Conservation (phyloP, 2,329 filamentous ascomycete genomes). For the Aspergillus sp. region DNA sequence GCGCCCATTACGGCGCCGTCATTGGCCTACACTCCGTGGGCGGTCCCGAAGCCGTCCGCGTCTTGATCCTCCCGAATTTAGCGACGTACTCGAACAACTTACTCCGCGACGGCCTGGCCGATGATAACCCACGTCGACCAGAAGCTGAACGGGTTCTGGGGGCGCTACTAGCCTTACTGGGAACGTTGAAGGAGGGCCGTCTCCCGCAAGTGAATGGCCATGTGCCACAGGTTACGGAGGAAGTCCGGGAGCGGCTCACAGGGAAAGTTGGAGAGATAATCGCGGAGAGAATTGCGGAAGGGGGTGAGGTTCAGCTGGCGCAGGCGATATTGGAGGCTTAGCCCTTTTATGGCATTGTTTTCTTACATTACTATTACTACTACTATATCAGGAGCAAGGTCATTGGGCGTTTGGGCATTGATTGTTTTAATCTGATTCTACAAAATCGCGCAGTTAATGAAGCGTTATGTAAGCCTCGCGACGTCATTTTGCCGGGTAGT, state of each 20-base stretch:
- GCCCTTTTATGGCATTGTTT: constrained; percentile 2
- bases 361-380: not conserved
- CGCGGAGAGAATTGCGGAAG: constrained; percentile 35
- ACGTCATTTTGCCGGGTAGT: no score
- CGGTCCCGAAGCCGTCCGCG: constrained; percentile 57
- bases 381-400: not conserved
- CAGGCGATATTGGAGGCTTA: constrained; percentile 31
- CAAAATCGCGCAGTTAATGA: no score
- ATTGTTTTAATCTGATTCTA: no score
- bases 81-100: constrained; percentile 56
- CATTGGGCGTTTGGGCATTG: no score
- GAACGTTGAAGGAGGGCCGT: constrained; percentile 45
- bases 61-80: constrained; percentile 60
- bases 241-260: constrained; percentile 30
- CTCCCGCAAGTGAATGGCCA: constrained; percentile 34
- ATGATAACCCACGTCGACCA: constrained; percentile 44
- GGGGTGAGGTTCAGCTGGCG: constrained; percentile 34
- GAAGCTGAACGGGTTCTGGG: constrained; percentile 56
- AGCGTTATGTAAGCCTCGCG: no score
- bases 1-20: constrained; percentile 84
- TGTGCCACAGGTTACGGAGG: constrained; percentile 28
- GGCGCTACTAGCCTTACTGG: constrained; percentile 52
- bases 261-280: constrained; percentile 39
- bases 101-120: constrained; percentile 49
- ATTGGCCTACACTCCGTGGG: constrained; percentile 72